These are phyloP conservation scores for Singerocomus inundabilis DNA, from an alignment of 1,284 basidiomycete genomes.

Conservation along the genomic window DNA sequence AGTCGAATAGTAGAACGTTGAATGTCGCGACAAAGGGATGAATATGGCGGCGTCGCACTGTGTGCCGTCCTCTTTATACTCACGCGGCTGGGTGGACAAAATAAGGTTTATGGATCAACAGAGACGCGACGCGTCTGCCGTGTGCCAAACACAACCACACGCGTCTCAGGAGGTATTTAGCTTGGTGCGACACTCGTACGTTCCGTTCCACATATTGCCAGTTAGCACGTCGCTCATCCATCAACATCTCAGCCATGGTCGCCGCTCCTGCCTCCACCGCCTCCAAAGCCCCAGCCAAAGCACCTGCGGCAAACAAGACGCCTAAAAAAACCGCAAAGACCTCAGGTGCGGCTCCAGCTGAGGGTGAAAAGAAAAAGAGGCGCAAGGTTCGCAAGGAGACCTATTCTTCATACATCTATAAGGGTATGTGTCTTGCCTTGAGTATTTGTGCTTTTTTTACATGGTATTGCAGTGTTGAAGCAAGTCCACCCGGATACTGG, in stretches of 20 bases:
- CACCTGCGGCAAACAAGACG: constrained; percentile 69
- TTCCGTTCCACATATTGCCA: constrained; percentile 9
- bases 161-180: constrained; percentile 30
- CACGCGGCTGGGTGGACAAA: constrained; percentile 12
- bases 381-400: constrained; percentile 89
- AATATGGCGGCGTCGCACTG: constrained; percentile 4
- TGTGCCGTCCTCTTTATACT: constrained; percentile 30
- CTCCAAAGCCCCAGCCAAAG: constrained; percentile 80
- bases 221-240: not conserved
- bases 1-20: not conserved
- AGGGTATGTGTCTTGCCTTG: constrained; percentile 53
- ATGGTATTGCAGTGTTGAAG: constrained; percentile 54
- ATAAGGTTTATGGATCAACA: constrained; percentile 38
- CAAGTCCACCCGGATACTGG: constrained; percentile 81
- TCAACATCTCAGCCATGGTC: constrained; percentile 45
- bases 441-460: constrained; percentile 33
- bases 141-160: constrained; percentile 45
- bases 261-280: constrained; percentile 55
- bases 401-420: constrained; percentile 94
- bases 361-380: constrained; percentile 85
- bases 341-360: constrained; percentile 50
- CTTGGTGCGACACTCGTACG: constrained; percentile 8
- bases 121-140: constrained; percentile 31
- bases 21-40: constrained; percentile 6
- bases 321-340: constrained; percentile 84